phyloP scores from a whole-genome alignment of 768 basidiomycete genomes.

The Lactarius sanguifluus region DNA sequence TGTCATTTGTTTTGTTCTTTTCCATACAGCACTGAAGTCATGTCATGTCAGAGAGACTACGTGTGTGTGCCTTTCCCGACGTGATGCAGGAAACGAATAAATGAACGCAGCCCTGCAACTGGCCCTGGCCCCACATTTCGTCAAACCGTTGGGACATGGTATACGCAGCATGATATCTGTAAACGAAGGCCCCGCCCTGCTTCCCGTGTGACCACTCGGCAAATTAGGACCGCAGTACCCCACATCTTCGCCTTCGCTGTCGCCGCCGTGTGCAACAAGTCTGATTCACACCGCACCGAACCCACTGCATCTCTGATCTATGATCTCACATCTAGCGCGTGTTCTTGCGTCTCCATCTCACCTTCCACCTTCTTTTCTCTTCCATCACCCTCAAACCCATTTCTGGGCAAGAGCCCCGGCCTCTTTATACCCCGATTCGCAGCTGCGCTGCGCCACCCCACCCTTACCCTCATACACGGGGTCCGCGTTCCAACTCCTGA shows the following conservation, averaged over 20 bases:
- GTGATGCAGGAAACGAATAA: not conserved
- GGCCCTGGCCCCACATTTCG: not conserved
- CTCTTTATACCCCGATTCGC: conserved; percentile 1
- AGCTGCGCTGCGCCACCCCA: not conserved
- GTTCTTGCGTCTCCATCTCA: not conserved
- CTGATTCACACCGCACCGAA: not conserved
- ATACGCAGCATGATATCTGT: not conserved
- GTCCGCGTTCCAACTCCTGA: not conserved
- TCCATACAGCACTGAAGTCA: not conserved
- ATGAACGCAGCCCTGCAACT: not conserved
- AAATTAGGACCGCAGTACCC: not conserved
- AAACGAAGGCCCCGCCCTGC: not conserved
- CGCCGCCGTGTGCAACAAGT: not conserved
- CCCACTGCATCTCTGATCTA: not conserved
- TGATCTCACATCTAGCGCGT: not conserved
- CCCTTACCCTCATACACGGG: not conserved
- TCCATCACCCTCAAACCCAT: not conserved
- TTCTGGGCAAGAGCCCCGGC: not conserved
- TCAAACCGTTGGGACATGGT: not conserved
- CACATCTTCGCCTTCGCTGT: not conserved
- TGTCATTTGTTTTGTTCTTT: not conserved
- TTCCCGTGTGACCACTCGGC: not conserved
- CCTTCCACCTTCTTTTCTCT: not conserved
- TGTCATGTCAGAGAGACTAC: not conserved
- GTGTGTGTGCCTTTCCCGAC: not conserved